phyloP scores from a whole-genome alignment of 2,329 filamentous ascomycete genomes.

The Pseudocercospora eumusae region DNA sequence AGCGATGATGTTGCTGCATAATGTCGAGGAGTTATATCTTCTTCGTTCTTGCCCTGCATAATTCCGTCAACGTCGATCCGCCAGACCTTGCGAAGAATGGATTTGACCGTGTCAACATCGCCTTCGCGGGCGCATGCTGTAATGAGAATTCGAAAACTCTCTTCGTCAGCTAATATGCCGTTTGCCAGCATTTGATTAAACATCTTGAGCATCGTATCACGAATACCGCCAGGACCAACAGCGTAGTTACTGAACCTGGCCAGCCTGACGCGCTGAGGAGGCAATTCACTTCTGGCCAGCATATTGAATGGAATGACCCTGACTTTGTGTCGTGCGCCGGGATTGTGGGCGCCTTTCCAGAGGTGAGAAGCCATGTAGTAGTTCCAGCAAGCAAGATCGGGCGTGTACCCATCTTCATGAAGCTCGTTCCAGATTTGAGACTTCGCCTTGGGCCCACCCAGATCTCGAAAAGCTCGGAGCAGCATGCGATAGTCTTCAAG shows the following conservation, averaged over 20 bases:
- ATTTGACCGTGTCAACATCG: conserved; percentile 49
- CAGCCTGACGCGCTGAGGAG: background rate
- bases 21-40: conserved; percentile 38
- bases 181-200: conserved; percentile 53
- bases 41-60: conserved; percentile 36
- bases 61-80: conserved; percentile 53
- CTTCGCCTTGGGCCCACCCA: conserved; percentile 50
- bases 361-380: conserved; percentile 54
- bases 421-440: conserved; percentile 52
- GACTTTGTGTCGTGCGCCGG: conserved; percentile 44
- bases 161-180: conserved; percentile 51
- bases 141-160: conserved; percentile 57
- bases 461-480: conserved; percentile 53
- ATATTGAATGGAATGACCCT: conserved; percentile 42
- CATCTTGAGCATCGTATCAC: conserved; percentile 38
- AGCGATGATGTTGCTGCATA: conserved; percentile 56
- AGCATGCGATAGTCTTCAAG: conserved; percentile 56
- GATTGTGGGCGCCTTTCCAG: conserved; percentile 43
- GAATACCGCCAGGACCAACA: conserved; percentile 36
- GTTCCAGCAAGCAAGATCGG: conserved; percentile 58
- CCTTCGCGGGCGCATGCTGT: conserved; percentile 57
- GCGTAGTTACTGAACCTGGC: conserved; percentile 30
- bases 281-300: conserved; percentile 22
- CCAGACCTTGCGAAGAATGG: conserved; percentile 57
- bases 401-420: conserved; percentile 42